Base-by-base conservation (phyloP, 768 basidiomycete genomes). In the Podaxis mareebaensis region DNA sequence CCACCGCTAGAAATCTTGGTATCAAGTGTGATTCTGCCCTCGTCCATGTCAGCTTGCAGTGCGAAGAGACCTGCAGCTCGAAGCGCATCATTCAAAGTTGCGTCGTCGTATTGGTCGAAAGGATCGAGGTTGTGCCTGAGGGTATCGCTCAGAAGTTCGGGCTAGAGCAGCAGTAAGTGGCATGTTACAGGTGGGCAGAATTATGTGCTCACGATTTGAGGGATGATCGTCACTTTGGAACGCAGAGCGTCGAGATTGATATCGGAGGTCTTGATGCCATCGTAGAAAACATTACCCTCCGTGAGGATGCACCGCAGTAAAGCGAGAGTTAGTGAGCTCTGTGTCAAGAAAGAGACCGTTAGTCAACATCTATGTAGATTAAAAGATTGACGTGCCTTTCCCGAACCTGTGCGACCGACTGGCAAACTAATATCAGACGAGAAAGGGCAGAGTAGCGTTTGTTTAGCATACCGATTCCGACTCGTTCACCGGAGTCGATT, bases 61-160 rank as follows among this genome's bases (percentile, higher is more conserved):
- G 80, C 72, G 51, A 73, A 75, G 7, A 79, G 66, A 24, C 76
- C 76, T 17, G 76, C 72, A 40, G 81, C 73, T 15, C 74, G 74
- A 20, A 78, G 67, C 33, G 78, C 76, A 44, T 74, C 72, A 53
- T 77, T 78, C 49, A 78, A 53, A 22, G 64, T 70, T 4, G 73
- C 72, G 68, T 88, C 86, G 5, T 84, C 79, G 64, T 84, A 80
- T 60, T 83, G 80, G 28, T 77, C 76, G 65, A 87, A 87, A 0
- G 86, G 87, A 67, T 88, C 87, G 15, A 88, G 71, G 66, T 89
- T 88, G 66, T 79, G 79, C 13, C 87, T 74, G 3, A 90, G 71
- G 3, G 83, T 84, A 42, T 26, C 72, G 24, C 73, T 72, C 13
- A 77, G 58, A 2, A 77, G 67, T 66, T 75, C 74, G 1, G 76